These are phyloP conservation scores for Fusarium succisae DNA, from an alignment of 2,329 filamentous ascomycete genomes.

Conservation along the genomic window DNA sequence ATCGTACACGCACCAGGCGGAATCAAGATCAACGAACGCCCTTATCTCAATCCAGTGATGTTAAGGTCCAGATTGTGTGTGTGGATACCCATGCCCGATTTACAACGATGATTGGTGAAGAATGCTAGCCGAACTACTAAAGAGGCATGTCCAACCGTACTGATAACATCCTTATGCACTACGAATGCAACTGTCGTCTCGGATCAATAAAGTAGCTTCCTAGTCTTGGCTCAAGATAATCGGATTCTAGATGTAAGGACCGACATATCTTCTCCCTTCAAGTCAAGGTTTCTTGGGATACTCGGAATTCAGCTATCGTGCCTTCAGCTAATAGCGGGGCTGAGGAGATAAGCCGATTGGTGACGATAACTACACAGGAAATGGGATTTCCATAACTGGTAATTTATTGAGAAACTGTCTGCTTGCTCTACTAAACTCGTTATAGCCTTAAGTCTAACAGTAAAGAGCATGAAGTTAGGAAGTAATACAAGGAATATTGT, in stretches of 20 bases:
- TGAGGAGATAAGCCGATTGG: too few relatives aligned
- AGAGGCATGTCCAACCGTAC: neutral
- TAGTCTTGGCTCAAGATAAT: neutral
- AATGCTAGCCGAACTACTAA: neutral
- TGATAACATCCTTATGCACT: neutral
- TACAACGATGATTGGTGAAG: neutral
- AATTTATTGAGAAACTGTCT: too few relatives aligned
- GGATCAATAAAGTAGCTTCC: neutral
- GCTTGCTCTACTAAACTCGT: too few relatives aligned
- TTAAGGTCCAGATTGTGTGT: neutral
- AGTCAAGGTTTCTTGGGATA: neutral
- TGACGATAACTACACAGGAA: too few relatives aligned
- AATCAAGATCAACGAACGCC: neutral
- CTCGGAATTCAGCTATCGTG: too few relatives aligned
- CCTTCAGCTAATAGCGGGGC: too few relatives aligned
- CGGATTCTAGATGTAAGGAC: neutral
- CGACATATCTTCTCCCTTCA: neutral
- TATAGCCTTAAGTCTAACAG: too few relatives aligned
- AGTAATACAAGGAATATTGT: too few relatives aligned
- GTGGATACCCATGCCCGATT: neutral
- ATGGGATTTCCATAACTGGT: too few relatives aligned
- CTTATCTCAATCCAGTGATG: neutral
- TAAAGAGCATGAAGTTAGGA: too few relatives aligned
- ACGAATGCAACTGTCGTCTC: neutral
- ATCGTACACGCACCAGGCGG: neutral